Conservation (phyloP, 2,329 filamentous ascomycete genomes). For the Talaromyces marneffei region DNA sequence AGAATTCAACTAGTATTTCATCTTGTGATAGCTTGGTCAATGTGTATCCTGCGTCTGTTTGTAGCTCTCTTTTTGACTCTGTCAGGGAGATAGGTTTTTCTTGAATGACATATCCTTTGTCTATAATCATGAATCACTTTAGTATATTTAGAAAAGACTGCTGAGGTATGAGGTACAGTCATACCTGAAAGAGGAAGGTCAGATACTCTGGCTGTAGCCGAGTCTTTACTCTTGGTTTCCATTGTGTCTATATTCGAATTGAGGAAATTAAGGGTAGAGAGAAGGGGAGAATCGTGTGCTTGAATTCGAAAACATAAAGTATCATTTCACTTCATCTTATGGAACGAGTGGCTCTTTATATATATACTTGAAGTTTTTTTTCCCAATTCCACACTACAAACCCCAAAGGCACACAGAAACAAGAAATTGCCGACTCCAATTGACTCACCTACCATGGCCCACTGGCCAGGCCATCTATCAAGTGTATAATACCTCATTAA, state of each 20-base stretch:
- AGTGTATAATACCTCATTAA: constrained; percentile 2
- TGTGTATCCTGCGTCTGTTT: constrained; percentile 16
- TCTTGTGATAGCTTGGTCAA: constrained; percentile 19
- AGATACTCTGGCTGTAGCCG: background rate
- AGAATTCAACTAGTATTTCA: constrained; percentile 25
- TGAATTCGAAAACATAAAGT: background rate
- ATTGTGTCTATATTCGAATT: background rate
- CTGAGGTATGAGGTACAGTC: background rate
- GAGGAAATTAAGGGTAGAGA: background rate
- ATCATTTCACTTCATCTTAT: background rate
- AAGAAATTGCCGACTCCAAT: background rate
- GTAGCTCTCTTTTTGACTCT: background rate
- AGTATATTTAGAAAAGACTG: background rate
- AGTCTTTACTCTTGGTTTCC: background rate
- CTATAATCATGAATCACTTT: background rate
- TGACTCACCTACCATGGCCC: background rate
- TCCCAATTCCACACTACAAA: background rate
- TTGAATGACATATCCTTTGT: background rate
- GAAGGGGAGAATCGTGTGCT: background rate
- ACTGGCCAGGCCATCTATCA: background rate
- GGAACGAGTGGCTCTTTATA: background rate
- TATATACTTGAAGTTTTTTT: background rate
- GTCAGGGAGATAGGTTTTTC: background rate
- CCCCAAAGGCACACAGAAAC: background rate
- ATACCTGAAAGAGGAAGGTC: constrained; percentile 16